Evolutionary conservation across 2,329 filamentous ascomycete genomes (phyloP), one percentile per base, ranked within the genome.

Genomic region (Beauveria sp.): DNA sequence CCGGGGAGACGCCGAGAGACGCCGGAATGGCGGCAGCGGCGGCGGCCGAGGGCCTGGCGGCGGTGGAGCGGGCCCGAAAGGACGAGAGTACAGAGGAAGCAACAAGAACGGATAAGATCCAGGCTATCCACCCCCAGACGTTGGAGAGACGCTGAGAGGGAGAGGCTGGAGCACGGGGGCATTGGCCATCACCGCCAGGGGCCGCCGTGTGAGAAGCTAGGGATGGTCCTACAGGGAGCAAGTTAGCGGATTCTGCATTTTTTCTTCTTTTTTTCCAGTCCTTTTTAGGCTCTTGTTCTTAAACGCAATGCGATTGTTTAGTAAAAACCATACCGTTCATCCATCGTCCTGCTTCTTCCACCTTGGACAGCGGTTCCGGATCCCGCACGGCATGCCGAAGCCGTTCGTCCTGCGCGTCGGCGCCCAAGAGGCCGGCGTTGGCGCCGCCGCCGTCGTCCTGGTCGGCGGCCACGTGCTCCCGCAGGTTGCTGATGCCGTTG

Each of bases 401-500:
- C 65, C 67, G 69, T 62, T 70, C 70, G 60, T 70, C 68, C 18
- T 66, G 59, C 14, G 67, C 66, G n/a, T 66, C 56, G 31, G 50
- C 57, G 24, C 62, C 60, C 26, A 63, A 51, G 16, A 64, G 62
- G 26, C 67, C 68, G 8, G 64, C 63, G 46, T 65, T 67, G 22
- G 69, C 70, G 20, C 67, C 70, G 16, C 67, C 69, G 48, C 66
- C 70, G 62, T 69, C 70, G 61, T 75, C 72, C 66, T 74, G 70
- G 54, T 67, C 66, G 63, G 73, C 70, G 43, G 74, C 70, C 31
- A 76, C 72, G 63, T 75, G 73, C 66, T 78, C 75, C 24, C 80
- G 77, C 22, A 77, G 70, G 69, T 84, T 84, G 65, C 79, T 74
- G 64, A 81, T 80, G 64, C 81, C 81, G 64, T 83, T 83, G 63